phyloP scores from a whole-genome alignment of 495 filamentous ascomycete species.

The Neurospora sp. region DNA sequence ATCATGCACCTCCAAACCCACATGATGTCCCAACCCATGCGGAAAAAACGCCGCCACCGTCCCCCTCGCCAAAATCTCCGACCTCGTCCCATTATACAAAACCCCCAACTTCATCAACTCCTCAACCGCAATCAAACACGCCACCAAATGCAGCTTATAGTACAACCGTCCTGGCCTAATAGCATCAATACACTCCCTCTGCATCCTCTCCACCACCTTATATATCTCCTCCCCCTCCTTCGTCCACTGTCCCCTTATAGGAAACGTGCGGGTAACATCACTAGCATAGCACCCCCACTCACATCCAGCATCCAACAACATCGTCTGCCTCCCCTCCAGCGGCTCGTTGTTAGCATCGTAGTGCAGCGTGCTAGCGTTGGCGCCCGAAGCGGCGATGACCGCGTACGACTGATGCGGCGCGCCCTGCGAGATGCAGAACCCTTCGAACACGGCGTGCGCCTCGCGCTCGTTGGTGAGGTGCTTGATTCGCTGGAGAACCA shows the following conservation, averaged over 20 bases:
- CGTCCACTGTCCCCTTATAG: constrained; percentile 55
- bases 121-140: constrained; percentile 59
- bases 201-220: constrained; percentile 69
- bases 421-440: constrained; percentile 56
- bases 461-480: constrained; percentile 67
- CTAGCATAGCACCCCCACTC: constrained; percentile 85
- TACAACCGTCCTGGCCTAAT: constrained; percentile 58
- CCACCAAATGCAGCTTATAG: constrained; percentile 56
- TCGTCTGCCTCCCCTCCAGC: constrained; percentile 54
- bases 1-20: constrained; percentile 88
- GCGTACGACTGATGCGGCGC: constrained; percentile 75
- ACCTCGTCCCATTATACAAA: constrained; percentile 41
- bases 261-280: constrained; percentile 83
- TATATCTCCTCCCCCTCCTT: constrained; percentile 62
- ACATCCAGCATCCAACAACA: constrained; percentile 76
- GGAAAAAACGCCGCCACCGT: constrained; percentile 78
- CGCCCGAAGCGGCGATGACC: constrained; percentile 69
- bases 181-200: constrained; percentile 60
- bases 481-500: constrained; percentile 50
- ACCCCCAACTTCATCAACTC: constrained; percentile 65
- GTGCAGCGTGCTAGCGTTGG: constrained; percentile 75
- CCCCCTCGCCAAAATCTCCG: constrained; percentile 58
- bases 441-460: constrained; percentile 65
- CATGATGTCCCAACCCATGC: constrained; percentile 81
- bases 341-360: constrained; percentile 70